These are phyloP conservation scores for Lipomyces orientalis DNA, from an alignment of 805 yeast species.

Conservation along the genomic window DNA sequence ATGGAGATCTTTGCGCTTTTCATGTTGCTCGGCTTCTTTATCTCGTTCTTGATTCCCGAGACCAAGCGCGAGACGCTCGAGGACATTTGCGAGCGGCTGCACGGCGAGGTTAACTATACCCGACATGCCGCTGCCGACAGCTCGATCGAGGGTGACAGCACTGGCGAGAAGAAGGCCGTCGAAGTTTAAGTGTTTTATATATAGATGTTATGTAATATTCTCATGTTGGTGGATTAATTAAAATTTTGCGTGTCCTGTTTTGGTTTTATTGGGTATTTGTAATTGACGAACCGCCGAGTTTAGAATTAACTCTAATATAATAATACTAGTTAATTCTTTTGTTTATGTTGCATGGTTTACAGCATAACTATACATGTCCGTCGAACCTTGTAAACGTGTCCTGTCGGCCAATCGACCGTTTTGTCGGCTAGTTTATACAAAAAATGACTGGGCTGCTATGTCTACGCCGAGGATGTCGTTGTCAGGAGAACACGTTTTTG, in stretches of 20 bases:
- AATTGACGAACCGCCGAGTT: no score
- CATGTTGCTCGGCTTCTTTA: conserved; percentile 79
- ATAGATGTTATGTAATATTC: no score
- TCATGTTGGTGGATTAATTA: no score
- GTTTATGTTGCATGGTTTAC: no score
- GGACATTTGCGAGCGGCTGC: conserved; percentile 78
- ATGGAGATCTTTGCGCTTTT: conserved; percentile 93
- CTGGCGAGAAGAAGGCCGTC: conserved; percentile 23
- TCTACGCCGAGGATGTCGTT: conserved; percentile 16
- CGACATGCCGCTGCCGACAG: neutral
- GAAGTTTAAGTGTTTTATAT: conserved; percentile 6
- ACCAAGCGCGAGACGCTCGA: conserved; percentile 91
- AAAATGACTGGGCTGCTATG: conserved; percentile 18
- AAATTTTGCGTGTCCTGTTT: no score
- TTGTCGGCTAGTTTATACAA: no score
- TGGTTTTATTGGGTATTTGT: no score
- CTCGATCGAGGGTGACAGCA: conserved; percentile 13
- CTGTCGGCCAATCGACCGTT: no score
- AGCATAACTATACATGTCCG: no score
- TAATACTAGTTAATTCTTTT: no score
- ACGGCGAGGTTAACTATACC: conserved; percentile 59
- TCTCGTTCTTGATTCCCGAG: conserved; percentile 79
- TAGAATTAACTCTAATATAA: no score
- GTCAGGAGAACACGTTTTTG: neutral
- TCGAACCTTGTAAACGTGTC: no score